These are phyloP conservation scores for Corinectria fuckeliana DNA, from an alignment of 2,329 filamentous ascomycete species.

Conservation along the genomic window DNA sequence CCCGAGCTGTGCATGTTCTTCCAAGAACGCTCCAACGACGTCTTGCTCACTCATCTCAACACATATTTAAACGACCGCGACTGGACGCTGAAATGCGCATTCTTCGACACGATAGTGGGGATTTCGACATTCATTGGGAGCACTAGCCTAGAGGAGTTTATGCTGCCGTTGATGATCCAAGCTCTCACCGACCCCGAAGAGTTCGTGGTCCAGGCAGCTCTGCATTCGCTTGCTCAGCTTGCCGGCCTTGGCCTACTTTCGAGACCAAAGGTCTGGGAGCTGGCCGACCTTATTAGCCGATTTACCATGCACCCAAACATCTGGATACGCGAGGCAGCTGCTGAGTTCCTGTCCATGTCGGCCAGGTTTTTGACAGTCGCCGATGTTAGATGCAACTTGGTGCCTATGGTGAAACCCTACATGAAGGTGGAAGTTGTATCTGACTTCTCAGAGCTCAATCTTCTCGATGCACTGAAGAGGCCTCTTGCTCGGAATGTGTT, in stretches of 20 bases:
- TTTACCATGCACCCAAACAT: slow-evolving; percentile 94
- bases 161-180: slow-evolving; percentile 93
- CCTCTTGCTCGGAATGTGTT: slow-evolving; percentile 81
- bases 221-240: slow-evolving; percentile 87
- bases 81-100: slow-evolving; percentile 95
- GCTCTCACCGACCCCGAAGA: slow-evolving; percentile 93
- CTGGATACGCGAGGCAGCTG: slow-evolving; percentile 91
- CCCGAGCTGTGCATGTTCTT: slow-evolving; percentile 95
- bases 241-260: slow-evolving; percentile 88
- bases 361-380: slow-evolving; percentile 78
- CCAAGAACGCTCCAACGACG: slow-evolving; percentile 88
- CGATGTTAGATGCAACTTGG: slow-evolving; percentile 82
- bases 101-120: slow-evolving; percentile 93
- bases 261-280: slow-evolving; percentile 82
- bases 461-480: slow-evolving; percentile 84
- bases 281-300: slow-evolving; percentile 81
- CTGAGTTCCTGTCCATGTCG: slow-evolving; percentile 80
- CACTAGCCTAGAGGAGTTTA: slow-evolving; percentile 90
- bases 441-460: slow-evolving; percentile 71
- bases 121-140: slow-evolving; percentile 91
- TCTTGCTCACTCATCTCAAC: slow-evolving; percentile 94
- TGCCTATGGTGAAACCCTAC: slow-evolving; percentile 82
- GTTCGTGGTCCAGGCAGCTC: slow-evolving; percentile 88
- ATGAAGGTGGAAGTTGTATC: slow-evolving; percentile 73
- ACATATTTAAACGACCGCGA: slow-evolving; percentile 96